Base-by-base conservation (phyloP, 2,329 filamentous ascomycete species). In the Epichloe amarillans region DNA sequence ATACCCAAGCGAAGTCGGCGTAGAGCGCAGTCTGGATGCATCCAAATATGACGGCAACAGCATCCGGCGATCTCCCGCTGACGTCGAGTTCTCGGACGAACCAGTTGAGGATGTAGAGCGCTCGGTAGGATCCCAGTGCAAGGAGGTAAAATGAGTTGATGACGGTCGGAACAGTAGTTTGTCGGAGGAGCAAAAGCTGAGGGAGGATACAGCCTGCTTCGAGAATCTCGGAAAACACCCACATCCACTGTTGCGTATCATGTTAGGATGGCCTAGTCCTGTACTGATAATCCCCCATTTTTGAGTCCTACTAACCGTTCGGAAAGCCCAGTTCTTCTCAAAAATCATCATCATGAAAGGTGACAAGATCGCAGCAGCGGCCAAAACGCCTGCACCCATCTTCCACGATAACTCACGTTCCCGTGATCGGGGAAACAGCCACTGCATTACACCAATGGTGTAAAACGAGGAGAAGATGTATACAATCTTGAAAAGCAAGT, bases 91-190 rank as follows among this genome's bases (percentile, higher is more conserved):
- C 76, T 35, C 86, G 81, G 54, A 79, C 71, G 58, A 96, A 83
- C 91, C 91, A 97, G 66, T 95, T 96, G 46, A 95, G 67, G 54
- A 95, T 83, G 69, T 97, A 96, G 54, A 96, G 79, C 46, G 75
- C 86, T 52, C 91, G 86, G 70, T 96, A 97, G 12, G 84, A 84
- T 37, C 90, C 91, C 1, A 96, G 79, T 0, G 88, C 82, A 47
- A 93, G 73, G 50, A 97, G 85, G 68, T 97, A 97, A 70, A 86
- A 95, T n/a, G 88, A 95, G 66, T 95, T 88, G 69, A 97, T 90
- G 45, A 96, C 91, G 46, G 91, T 97, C 0, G 91, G 91, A 0
- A 96, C 88, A 26, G 83, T 89, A n/a, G 91, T 96, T 67, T 96
- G 89, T 53, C 91, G 86, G 14, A 97, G 80, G 42, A 96, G 82